phyloP scores from a whole-genome alignment of 345 rosid species.

The Citrus unshiu region DNA sequence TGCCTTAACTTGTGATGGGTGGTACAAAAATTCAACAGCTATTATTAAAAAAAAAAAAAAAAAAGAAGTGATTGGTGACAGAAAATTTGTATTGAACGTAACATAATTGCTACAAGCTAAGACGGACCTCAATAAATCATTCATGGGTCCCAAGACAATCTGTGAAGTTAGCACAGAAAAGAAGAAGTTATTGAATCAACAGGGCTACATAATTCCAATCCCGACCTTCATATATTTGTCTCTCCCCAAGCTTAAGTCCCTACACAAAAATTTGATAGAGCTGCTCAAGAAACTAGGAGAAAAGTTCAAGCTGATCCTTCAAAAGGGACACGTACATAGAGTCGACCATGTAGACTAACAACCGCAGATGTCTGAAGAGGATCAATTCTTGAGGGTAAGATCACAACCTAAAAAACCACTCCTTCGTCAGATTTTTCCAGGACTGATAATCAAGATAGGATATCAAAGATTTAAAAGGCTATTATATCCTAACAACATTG shows the following conservation, averaged over 20 bases:
- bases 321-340: conserved; percentile 57
- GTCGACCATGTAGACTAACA: conserved; percentile 77
- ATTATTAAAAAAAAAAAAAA: too few relatives aligned
- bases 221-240: not conserved
- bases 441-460: not conserved
- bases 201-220: not conserved
- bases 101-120: too few relatives aligned
- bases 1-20: too few relatives aligned
- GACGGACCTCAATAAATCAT: too few relatives aligned
- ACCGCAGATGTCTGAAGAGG: conserved; percentile 69
- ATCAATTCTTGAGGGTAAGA: conserved; percentile 70
- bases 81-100: too few relatives aligned
- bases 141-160: too few relatives aligned
- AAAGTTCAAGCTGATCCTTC: conserved; percentile 38
- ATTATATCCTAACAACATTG: not conserved
- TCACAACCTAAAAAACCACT: conserved; percentile 51
- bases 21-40: too few relatives aligned
- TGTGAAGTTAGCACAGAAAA: not conserved
- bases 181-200: conserved; percentile 2
- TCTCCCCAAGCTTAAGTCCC: conserved; percentile 20
- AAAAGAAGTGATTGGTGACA: too few relatives aligned
- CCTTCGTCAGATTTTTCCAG: not conserved
- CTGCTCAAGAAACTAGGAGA: conserved; percentile 1
- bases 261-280: not conserved
- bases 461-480: not conserved